Evolutionary conservation across 2,329 filamentous ascomycete genomes (phyloP), one percentile per base, ranked within the genome.

Genomic region (Knufia petricola): DNA sequence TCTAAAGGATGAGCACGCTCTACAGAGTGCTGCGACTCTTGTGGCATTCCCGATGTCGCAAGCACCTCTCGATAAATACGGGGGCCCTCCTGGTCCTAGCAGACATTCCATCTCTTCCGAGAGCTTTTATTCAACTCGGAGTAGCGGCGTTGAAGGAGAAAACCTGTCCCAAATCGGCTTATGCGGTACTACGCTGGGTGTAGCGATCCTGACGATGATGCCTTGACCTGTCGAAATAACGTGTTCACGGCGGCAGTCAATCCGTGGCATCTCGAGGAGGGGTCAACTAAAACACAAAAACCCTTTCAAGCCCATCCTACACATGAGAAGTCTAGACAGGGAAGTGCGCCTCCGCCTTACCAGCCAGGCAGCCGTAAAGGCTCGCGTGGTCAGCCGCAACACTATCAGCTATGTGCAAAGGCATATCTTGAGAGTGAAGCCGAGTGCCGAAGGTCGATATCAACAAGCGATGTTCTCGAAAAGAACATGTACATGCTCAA

Each of bases 401-500:
- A 37, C 19, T 23, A 4, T 19, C 31, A 46, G n/a, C 10, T 19
- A 21, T 37, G 24, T n/a, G 9, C 20, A 19, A 46, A 46, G 26
- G 30, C 30, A 7, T 24, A 19, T n/a, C 43, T 12, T 15, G 21
- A 40, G n/a, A 10, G 9, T 20, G 15, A 37, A 9, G 17, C 30
- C n/a, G 10, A 19, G 3, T n/a, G 24, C 13, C 43, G 41, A 32
- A 3, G 24, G 10, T 31, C 15, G 32, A 30, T 15, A 31, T n/a
- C 10, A 12, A 4, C 30, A 17, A 26, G 4, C 20, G 20, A 46
- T 37, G 20, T 28, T 17, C 17, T 36, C 7, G 43, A 46, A 31
- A 46, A 46, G 20, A 24, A 46, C 31, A 20, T 20, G 20, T 46
- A 37, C 43, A 13, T 46, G n/a, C 31, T 36, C 20, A 46, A 46